Evolutionary conservation across 768 basidiomycete species (phyloP).

Genomic region (Boletellus emodensis): DNA sequence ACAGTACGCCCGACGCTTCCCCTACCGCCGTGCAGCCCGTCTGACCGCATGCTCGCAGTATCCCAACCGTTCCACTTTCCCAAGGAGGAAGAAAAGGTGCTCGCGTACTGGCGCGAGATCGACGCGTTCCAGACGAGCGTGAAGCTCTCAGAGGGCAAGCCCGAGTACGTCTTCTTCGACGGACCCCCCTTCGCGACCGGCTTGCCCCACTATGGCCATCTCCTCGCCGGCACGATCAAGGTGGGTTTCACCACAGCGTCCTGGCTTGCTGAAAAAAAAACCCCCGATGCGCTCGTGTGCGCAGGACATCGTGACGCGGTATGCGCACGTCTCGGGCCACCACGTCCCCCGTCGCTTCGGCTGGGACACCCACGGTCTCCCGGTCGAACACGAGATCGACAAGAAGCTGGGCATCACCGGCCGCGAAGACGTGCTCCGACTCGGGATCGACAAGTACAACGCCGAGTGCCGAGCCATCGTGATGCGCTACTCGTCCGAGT

Average conservation of each 20-base stretch:
- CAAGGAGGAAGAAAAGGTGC: conserved; percentile 85
- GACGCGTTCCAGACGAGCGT: conserved; percentile 95
- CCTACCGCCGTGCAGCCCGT: not conserved
- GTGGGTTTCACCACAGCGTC: conserved; percentile 50
- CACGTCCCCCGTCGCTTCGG: conserved; percentile 94
- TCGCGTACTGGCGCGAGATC: conserved; percentile 92
- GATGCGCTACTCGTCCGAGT: conserved; percentile 94
- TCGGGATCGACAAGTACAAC: conserved; percentile 98
- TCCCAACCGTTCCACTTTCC: conserved; percentile 77
- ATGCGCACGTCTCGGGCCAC: conserved; percentile 89
- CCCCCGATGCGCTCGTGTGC: too few species aligned
- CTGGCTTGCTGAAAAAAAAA: too few species aligned
- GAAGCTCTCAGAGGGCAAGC: conserved; percentile 86
- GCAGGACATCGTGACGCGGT: conserved; percentile 96
- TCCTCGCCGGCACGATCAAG: conserved; percentile 92
- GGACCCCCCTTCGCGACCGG: conserved; percentile 98
- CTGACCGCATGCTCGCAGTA: conserved; percentile 41
- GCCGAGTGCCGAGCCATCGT: conserved; percentile 94
- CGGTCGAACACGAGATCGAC: conserved; percentile 99
- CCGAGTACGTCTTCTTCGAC: conserved; percentile 93
- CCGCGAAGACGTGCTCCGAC: conserved; percentile 86
- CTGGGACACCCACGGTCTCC: conserved; percentile 98
- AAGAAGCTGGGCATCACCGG: conserved; percentile 90
- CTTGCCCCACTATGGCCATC: conserved; percentile 92
- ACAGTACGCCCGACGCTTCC: conserved; percentile 47